Base-by-base conservation (phyloP, 257 asterid genomes). In the Gentiana straminea region DNA sequence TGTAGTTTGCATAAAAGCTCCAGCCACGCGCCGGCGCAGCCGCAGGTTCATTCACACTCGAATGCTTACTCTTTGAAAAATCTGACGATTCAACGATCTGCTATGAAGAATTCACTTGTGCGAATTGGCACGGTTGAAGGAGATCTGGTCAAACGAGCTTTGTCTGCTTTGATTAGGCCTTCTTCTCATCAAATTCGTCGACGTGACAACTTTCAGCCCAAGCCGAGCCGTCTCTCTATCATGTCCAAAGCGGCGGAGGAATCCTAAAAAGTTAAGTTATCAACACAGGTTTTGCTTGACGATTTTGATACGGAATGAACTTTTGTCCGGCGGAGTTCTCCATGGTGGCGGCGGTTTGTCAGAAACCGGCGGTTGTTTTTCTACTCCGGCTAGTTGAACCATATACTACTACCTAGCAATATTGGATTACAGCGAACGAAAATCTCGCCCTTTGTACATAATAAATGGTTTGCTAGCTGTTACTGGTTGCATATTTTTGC, bases 61-160 rank as follows among this genome's bases (percentile, higher is more conserved):
- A 59, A 71, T 5, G 67, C 82, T 4, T 81, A 84, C 73, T 70
- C 89, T 15, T 79, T 90, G 13, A 78, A 76, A 72, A 71, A 85
- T 38, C 51, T 84, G 81, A 84, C 87, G 60, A 81, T 82, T 74
- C 82, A 90, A 74, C 75, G 96, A 71, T 87, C 96, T 8, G 93
- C 96, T 59, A 84, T 87, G 96, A 84, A 89, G 71, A 87, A 84
- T 68, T 82, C 96, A n/a, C 78, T 84, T 37, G 96, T 87, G 44
- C 72, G 94, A 59, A 82, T 84, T 59, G 91, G 93, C 0, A 86
- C 89, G 3, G 95, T 86, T 1, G 95, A 83, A 70, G 95, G 95
- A 0, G 95, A 86, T 70, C 50, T 86, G 73, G 73, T 86, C 60
- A 83, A 73, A 71, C 80, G 95, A 56, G 89, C 95, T 49, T 52